phyloP scores from a whole-genome alignment of 179 eudicot species.

The Sideroxylon spinosum region DNA sequence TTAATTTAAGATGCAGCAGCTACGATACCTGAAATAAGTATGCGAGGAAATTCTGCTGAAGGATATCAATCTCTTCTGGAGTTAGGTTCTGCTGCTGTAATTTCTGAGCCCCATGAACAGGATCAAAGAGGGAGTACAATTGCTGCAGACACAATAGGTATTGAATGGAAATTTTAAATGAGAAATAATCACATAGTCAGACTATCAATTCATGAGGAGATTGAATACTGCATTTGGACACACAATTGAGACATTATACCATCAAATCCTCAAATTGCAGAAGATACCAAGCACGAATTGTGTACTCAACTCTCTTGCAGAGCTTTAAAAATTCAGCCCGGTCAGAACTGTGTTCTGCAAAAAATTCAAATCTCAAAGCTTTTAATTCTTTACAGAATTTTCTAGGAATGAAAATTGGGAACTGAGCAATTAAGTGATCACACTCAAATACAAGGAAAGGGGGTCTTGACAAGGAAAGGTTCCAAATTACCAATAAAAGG shows the following conservation, averaged over 20 bases:
- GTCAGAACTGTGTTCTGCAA: constrained; percentile 60
- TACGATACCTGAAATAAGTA: constrained; percentile 63
- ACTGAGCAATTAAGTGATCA: neutral
- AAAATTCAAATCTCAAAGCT: neutral
- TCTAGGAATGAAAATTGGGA: neutral
- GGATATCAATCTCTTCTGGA: constrained; percentile 62
- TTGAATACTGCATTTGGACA: neutral
- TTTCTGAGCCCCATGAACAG: constrained; percentile 69
- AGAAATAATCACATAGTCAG: neutral
- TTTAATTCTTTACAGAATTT: neutral
- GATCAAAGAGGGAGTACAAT: constrained; percentile 85
- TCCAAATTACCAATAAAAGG: too few species aligned
- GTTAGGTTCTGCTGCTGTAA: constrained; percentile 61
- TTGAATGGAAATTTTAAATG: neutral
- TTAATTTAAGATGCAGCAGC: constrained; percentile 13
- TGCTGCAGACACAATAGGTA: constrained; percentile 42
- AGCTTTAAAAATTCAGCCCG: constrained; percentile 73
- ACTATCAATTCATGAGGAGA: neutral
- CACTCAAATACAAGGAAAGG: neutral
- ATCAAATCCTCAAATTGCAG: constrained; percentile 94
- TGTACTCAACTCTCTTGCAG: constrained; percentile 89
- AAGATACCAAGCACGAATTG: constrained; percentile 91
- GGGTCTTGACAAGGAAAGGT: too few species aligned
- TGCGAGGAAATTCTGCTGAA: constrained; percentile 77
- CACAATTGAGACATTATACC: constrained; percentile 41